Evolutionary conservation across 2,329 filamentous ascomycete species (phyloP), one percentile per base, ranked within the genome.

Genomic region (Zymoseptoria pseudotritici): DNA sequence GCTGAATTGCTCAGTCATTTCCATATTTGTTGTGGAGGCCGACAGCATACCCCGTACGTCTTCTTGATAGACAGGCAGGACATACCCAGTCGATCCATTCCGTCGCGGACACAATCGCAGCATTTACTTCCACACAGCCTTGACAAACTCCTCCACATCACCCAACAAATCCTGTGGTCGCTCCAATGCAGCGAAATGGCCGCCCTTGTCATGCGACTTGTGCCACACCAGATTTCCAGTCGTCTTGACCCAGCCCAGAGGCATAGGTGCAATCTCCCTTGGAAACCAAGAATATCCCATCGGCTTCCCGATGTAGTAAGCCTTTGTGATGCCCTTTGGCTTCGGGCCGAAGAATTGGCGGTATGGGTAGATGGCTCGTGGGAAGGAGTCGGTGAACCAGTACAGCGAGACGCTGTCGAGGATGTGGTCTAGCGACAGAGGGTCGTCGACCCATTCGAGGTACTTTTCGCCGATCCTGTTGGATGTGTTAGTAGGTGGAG

Each of bases 381-480:
- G 67, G 56, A 72, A 72, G 3, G 67, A 69, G 13, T 72, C 65
- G 36, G 80, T 81, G 54, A 82, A 70, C 81, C 81, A 84, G 64
- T 82, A 84, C 4, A 83, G 63, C 3, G 75, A 76, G 17, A 81
- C 75, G 9, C 73, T 69, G 9, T 75, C 73, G 2, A 84, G 69
- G 9, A 83, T 79, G 0, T 67, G 58, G 42, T 66, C 58, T 9
- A 78, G 61, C 2, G 67, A 61, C 1, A 75, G 76, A 46, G 17
- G 36, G 4, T 72, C 65, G 61, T 83, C 80, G 1, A 72, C 72
- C 81, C 80, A 84, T 1, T 76, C 77, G 0, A 82, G 68, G 58
- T 80, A 79, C 67, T 83, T 84, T 62, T 83, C 82, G 3, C 78
- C 79, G 24, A 83, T 75, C 53, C 53, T 54, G 26, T 21, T 20